Evolutionary conservation across 139 green algal species (phyloP), one percentile per base, ranked within the genome.

Genomic region (Chlamydomonas urium): DNA sequence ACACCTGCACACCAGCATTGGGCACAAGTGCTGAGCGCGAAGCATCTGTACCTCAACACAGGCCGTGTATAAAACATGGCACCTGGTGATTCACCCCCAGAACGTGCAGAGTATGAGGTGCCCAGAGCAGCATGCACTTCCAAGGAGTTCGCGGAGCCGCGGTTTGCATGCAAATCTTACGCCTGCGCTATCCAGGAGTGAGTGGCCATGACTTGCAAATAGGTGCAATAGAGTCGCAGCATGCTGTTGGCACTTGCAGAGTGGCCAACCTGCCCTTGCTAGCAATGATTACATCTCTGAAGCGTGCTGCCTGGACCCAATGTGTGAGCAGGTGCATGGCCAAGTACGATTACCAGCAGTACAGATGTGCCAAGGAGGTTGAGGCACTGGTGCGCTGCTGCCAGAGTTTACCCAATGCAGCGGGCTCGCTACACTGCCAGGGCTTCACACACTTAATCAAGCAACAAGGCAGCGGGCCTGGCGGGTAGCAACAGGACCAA

Each of bases 341-440:
- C 6, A 63, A 63, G 26, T 63, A 63, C 53, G 10, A 63, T 5
- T 63, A 63, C 26, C 53, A 63, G 19, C 53, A 63, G 53, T 17
- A 63, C 6, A 63, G 21, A 21, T 63, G 53, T 33, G 19, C 26
- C n/a, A 63, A 63, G 26, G 53, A 63, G 53, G 53, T 63, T 26
- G 53, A 63, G 53, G 29, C 14, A 21, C 53, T 63, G 10, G 26
- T 63, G 21, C 24, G 26, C 14, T 63, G 53, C 26, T 63, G 53
- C 53, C 53, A 63, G 53, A 33, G 53, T 33, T 36, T 63, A 26
- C 10, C 10, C 6, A 63, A 63, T 8, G 19, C n/a, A 14, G 26
- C 24, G 21, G 53, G 17, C 10, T 63, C 53, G 6, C 6, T 63
- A 33, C 53, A 63, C 26, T 63, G 53, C 29, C 21, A 63, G 29